These are phyloP conservation scores for Polyporus tsugae DNA, from an alignment of 1,284 basidiomycete genomes.

Conservation along the genomic window DNA sequence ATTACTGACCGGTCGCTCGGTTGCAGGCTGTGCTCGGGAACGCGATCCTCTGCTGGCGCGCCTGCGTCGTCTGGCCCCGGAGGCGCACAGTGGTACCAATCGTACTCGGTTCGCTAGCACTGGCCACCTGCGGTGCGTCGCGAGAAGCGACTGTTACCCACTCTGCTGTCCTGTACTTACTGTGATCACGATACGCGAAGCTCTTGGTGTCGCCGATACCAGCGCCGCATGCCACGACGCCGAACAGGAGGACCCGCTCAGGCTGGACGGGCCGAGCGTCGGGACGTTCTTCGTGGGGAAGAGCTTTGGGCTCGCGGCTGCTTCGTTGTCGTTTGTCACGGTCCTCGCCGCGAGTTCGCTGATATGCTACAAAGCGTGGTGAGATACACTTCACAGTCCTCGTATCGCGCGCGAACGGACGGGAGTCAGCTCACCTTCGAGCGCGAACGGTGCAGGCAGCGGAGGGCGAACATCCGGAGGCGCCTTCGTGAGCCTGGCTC, in stretches of 20 bases:
- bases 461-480: not conserved
- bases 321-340: not conserved
- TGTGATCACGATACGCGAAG: not conserved
- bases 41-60: constrained; percentile 1
- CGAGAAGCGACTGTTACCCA: not conserved
- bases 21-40: not conserved
- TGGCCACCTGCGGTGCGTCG: not conserved
- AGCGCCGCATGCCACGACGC: not conserved
- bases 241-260: not conserved
- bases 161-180: not conserved
- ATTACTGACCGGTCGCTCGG: not conserved
- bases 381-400: not conserved
- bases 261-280: constrained; percentile 1
- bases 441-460: not conserved
- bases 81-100: not conserved
- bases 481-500: not conserved
- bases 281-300: not conserved
- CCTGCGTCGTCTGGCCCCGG: not conserved
- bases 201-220: not conserved
- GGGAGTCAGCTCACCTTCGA: not conserved
- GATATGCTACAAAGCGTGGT: not conserved
- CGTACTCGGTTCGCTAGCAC: not conserved
- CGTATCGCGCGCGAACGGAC: not conserved
- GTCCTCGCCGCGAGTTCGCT: not conserved
- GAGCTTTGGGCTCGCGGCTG: not conserved